Evolutionary conservation across 345 rosid genomes (phyloP).

Genomic region (Luvunga scandens): DNA sequence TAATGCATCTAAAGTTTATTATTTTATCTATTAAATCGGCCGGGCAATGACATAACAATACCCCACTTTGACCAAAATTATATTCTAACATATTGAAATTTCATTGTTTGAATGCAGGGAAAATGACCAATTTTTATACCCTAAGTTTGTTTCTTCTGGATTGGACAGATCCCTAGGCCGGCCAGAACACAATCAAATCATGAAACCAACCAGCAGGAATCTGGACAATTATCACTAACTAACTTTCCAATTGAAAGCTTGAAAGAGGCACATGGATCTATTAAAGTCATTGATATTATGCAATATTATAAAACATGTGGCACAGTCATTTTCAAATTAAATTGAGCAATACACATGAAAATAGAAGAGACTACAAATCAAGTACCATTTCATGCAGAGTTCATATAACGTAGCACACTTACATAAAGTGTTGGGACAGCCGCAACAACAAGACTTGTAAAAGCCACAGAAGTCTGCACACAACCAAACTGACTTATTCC

Average conservation of each 20-base stretch:
- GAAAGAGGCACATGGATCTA: neutral
- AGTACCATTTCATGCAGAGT: neutral
- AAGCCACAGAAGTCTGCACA: constrained; percentile 81
- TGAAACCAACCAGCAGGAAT: neutral
- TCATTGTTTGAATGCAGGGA: neutral
- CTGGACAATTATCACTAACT: neutral
- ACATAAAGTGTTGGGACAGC: constrained; percentile 79
- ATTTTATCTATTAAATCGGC: neutral
- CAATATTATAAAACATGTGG: neutral
- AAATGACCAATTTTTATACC: no score
- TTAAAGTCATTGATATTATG: neutral
- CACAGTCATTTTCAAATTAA: neutral
- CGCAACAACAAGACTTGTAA: constrained; percentile 72
- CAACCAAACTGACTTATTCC: constrained; percentile 5
- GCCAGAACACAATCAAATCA: neutral
- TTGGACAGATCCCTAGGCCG: neutral
- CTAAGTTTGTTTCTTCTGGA: neutral
- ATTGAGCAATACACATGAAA: neutral
- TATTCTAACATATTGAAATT: neutral
- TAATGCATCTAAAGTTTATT: neutral
- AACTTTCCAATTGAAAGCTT: neutral
- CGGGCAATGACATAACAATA: neutral
- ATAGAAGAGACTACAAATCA: neutral
- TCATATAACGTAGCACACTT: constrained; percentile 29
- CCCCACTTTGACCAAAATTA: neutral